Percentiles rank a stretch among this genome's conserved stretches.
Evolutionary conservation across 192 early-diverging fungal genomes (phyloP).

Genomic region (Fimicolochytrium jonesii): DNA sequence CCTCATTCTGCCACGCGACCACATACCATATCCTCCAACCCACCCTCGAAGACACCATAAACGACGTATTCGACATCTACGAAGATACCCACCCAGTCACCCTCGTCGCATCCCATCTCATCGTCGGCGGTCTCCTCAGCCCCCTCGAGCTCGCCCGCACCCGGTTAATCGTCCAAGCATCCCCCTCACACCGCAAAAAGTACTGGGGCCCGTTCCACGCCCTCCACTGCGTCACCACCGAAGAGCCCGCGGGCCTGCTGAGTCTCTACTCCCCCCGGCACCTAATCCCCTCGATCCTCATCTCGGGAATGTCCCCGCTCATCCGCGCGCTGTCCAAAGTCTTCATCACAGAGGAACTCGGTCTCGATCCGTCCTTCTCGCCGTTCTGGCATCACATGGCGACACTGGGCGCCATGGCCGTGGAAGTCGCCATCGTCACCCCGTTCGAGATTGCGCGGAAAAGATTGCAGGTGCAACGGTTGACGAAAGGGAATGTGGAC

Average conservation of each 20-base stretch:
- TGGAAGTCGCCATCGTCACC: slow-evolving; percentile 70
- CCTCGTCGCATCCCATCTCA: slow-evolving; percentile 63
- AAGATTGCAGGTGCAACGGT: slow-evolving; percentile 72
- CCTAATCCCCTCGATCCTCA: slow-evolving; percentile 72
- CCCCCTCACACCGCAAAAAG: slow-evolving; percentile 65
- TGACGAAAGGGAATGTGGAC: neutral
- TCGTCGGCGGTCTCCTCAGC: slow-evolving; percentile 76
- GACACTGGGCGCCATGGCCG: slow-evolving; percentile 62
- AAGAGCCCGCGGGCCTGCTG: slow-evolving; percentile 54
- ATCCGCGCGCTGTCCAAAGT: slow-evolving; percentile 22
- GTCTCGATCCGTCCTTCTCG: slow-evolving; percentile 45
- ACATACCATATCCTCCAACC: slow-evolving; percentile 75
- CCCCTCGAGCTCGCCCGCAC: slow-evolving; percentile 90
- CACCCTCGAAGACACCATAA: slow-evolving; percentile 77
- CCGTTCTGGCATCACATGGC: slow-evolving; percentile 67
- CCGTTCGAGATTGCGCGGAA: slow-evolving; percentile 86
- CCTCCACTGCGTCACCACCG: slow-evolving; percentile 66
- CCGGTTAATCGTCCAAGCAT: slow-evolving; percentile 82
- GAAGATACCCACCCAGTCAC: slow-evolving; percentile 82
- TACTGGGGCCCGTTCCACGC: slow-evolving; percentile 80
- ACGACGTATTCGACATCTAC: slow-evolving; percentile 88
- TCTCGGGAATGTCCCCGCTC: slow-evolving; percentile 56
- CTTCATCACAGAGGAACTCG: slow-evolving; percentile 43
- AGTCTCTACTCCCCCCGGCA: slow-evolving; percentile 53
- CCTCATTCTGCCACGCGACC: slow-evolving; percentile 73